These are phyloP conservation scores for Remersonia thermophila DNA, from an alignment of 2,329 filamentous ascomycete species.

Conservation along the genomic window DNA sequence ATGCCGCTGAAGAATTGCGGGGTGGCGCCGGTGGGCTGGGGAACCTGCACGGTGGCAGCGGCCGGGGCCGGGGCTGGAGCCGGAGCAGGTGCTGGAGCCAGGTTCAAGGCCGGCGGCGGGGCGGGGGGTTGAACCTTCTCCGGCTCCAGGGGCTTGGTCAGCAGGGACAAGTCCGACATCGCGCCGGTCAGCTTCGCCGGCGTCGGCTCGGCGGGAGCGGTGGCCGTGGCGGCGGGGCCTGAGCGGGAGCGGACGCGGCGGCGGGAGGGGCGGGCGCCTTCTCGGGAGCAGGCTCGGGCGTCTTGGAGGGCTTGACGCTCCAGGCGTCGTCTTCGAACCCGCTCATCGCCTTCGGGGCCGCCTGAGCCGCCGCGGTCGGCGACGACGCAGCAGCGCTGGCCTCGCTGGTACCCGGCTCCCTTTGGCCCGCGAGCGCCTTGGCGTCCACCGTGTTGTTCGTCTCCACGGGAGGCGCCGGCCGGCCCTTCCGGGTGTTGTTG, in stretches of 20 bases:
- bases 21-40: conserved; percentile 41
- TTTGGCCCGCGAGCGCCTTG: conserved; percentile 61
- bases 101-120: conserved; percentile 20
- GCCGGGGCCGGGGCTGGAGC: conserved; percentile 21
- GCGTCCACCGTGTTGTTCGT: conserved; percentile 77
- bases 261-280: conserved; percentile 11
- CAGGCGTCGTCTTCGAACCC: conserved; percentile 96
- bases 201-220: conserved; percentile 19
- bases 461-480: conserved; percentile 76
- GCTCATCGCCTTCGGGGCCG: conserved; percentile 21
- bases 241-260: not conserved
- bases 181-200: conserved; percentile 52
- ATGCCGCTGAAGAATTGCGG: conserved; percentile 46
- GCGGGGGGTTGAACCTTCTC: conserved; percentile 28
- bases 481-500: conserved; percentile 89
- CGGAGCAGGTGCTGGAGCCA: conserved; percentile 23
- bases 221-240: conserved; percentile 27
- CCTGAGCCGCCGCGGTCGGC: conserved; percentile 26
- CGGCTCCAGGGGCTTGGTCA: conserved; percentile 41
- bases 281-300: conserved; percentile 22
- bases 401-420: conserved; percentile 29
- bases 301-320: conserved; percentile 78
- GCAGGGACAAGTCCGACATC: conserved; percentile 44
- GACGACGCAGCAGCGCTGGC: too few relatives aligned
- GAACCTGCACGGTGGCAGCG: conserved; percentile 25